Evolutionary conservation across 768 basidiomycete genomes (phyloP).

Genomic region (Auriscalpium orientale): DNA sequence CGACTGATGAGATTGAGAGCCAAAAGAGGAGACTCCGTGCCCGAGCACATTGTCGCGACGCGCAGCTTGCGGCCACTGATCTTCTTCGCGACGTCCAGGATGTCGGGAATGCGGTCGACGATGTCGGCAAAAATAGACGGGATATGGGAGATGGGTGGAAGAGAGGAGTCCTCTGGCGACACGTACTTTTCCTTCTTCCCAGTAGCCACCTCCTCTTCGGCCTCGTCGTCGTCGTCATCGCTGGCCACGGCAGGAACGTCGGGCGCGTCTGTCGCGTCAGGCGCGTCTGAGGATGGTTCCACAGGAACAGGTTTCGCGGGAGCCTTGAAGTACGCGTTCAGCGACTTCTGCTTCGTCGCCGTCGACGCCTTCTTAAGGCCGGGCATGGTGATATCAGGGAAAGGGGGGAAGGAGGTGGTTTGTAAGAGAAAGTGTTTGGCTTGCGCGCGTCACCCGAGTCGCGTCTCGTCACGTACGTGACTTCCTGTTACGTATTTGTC

Average conservation of each 20-base stretch:
- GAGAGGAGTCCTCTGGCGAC: constrained; percentile 51
- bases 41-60: constrained; percentile 96
- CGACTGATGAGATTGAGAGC: constrained; percentile 81
- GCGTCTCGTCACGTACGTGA: constrained; percentile 4
- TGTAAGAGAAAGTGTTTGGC: neutral
- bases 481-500: neutral
- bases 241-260: constrained; percentile 6
- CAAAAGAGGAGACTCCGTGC: constrained; percentile 90
- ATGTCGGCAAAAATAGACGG: constrained; percentile 73
- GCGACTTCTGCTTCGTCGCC: constrained; percentile 10
- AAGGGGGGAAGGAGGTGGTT: neutral
- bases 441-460: neutral
- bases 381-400: neutral
- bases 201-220: constrained; percentile 22
- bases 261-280: neutral
- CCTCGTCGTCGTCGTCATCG: constrained; percentile 20
- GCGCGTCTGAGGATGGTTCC: neutral
- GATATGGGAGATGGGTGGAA: constrained; percentile 71
- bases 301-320: constrained; percentile 5
- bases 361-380: constrained; percentile 5
- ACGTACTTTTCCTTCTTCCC: constrained; percentile 31
- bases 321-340: constrained; percentile 3
- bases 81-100: constrained; percentile 58
- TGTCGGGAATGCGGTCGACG: constrained; percentile 53
- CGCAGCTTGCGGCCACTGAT: constrained; percentile 77